phyloP scores from a whole-genome alignment of 2,329 filamentous ascomycete genomes.

The Periconia sp. region DNA sequence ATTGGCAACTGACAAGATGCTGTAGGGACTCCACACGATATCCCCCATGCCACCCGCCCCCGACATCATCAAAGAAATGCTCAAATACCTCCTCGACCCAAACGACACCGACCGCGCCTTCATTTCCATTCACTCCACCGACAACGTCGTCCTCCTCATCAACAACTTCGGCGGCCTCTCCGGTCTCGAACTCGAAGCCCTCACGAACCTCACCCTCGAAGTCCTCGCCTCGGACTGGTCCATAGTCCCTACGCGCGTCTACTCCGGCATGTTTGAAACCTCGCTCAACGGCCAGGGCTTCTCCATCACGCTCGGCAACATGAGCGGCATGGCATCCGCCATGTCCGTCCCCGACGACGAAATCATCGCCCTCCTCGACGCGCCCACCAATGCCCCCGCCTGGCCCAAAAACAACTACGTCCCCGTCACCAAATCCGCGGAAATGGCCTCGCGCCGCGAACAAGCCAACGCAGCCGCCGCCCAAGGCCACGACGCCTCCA shows the following conservation, averaged over 20 bases:
- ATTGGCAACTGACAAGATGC: background rate
- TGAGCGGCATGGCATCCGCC: constrained; percentile 48
- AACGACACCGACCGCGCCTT: constrained; percentile 53
- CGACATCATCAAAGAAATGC: constrained; percentile 51
- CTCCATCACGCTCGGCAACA: constrained; percentile 57
- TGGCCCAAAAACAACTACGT: constrained; percentile 55
- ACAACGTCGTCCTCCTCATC: constrained; percentile 50
- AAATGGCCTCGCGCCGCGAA: constrained; percentile 27
- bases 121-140: constrained; percentile 49
- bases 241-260: constrained; percentile 52
- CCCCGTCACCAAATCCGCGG: constrained; percentile 25
- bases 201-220: constrained; percentile 47
- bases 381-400: constrained; percentile 53
- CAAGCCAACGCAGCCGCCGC: constrained; percentile 32
- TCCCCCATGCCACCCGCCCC: constrained; percentile 52
- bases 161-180: constrained; percentile 55
- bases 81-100: constrained; percentile 52
- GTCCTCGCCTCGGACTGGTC: constrained; percentile 51
- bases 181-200: constrained; percentile 51
- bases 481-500: constrained; percentile 16
- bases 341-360: constrained; percentile 44
- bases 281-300: constrained; percentile 60
- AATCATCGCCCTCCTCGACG: constrained; percentile 52
- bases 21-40: constrained; percentile 48
- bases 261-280: constrained; percentile 54